A percentile compares a stretch with the other conserved stretches of the same genome.
Conservation (phyloP, 768 basidiomycete genomes). For the Polyporus arcularius region DNA sequence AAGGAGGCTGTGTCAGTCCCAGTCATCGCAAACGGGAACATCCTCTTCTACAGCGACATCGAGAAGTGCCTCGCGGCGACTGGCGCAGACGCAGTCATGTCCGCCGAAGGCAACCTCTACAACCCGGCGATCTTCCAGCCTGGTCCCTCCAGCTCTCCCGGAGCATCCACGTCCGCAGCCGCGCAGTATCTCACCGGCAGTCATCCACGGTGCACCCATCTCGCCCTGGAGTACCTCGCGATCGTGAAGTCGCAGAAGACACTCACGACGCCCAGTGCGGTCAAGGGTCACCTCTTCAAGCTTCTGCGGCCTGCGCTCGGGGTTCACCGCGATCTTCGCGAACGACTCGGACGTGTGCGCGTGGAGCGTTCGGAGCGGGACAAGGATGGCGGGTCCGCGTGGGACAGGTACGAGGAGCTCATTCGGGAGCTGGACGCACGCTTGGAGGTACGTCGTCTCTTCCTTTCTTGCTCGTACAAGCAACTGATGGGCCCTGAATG, state of each 20-base stretch:
- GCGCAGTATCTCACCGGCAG: constrained; percentile 38
- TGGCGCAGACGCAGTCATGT: constrained; percentile 92
- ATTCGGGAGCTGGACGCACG: constrained; percentile 59
- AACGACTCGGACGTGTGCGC: constrained; percentile 59
- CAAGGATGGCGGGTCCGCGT: constrained; percentile 27
- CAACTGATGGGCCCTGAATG: neutral
- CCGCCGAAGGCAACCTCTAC: constrained; percentile 92
- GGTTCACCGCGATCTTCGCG: constrained; percentile 69
- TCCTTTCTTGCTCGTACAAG: neutral
- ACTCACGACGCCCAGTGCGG: constrained; percentile 66
- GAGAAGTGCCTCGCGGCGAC: constrained; percentile 77
- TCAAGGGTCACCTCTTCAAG: constrained; percentile 95
- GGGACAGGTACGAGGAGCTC: constrained; percentile 52
- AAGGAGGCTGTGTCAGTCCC: constrained; percentile 89
- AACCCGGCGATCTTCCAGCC: constrained; percentile 81
- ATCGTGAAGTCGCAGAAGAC: constrained; percentile 76
- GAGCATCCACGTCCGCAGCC: constrained; percentile 17
- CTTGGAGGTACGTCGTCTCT: constrained; percentile 49
- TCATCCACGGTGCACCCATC: constrained; percentile 59
- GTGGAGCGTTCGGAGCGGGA: constrained; percentile 26
- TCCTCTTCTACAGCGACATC: constrained; percentile 86
- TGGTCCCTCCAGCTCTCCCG: constrained; percentile 13
- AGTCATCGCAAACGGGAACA: constrained; percentile 96
- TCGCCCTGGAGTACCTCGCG: constrained; percentile 85
- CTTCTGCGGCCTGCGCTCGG: constrained; percentile 77